Conservation (phyloP, 257 asterid species). For the Nicotiana tomentosiformis region DNA sequence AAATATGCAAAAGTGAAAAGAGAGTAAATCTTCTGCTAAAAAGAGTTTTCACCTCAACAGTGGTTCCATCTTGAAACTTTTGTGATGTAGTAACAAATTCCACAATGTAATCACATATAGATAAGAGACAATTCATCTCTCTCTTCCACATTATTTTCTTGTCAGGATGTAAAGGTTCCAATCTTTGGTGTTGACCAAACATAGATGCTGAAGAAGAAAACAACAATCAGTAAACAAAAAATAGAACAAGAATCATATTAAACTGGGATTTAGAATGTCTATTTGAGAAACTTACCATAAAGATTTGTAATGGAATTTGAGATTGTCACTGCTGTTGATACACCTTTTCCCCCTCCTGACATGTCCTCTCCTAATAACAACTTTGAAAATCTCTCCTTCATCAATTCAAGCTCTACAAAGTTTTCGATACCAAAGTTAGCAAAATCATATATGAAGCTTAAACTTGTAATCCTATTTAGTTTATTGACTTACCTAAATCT, state of each 20-base stretch:
- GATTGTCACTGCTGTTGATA: slow-evolving; percentile 66
- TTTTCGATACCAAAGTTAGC: slow-evolving; percentile 2
- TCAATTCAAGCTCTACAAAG: slow-evolving; percentile 68
- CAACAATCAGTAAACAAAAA: neutral
- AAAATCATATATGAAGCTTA: neutral
- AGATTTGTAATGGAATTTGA: slow-evolving; percentile 90
- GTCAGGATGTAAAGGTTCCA: slow-evolving; percentile 66
- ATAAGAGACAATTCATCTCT: slow-evolving; percentile 76
- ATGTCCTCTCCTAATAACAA: slow-evolving; percentile 84
- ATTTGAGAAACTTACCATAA: slow-evolving; percentile 41
- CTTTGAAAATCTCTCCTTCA: slow-evolving; percentile 89
- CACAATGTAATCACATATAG: slow-evolving; percentile 70
- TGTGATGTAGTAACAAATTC: slow-evolving; percentile 60
- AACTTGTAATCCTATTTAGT: neutral
- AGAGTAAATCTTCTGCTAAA: neutral
- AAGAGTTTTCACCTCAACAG: slow-evolving; percentile 50
- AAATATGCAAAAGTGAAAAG: neutral
- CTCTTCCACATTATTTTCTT: slow-evolving; percentile 78
- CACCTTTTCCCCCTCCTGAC: slow-evolving; percentile 96
- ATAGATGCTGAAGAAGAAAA: slow-evolving; percentile 56
- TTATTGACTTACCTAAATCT: slow-evolving; percentile 49
- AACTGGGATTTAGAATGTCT: neutral
- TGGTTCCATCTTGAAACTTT: slow-evolving; percentile 46
- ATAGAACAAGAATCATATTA: neutral
- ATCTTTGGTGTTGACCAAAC: slow-evolving; percentile 68